These are phyloP conservation scores for Pyronema omphalodes DNA, from an alignment of 495 filamentous ascomycete genomes.

Conservation along the genomic window DNA sequence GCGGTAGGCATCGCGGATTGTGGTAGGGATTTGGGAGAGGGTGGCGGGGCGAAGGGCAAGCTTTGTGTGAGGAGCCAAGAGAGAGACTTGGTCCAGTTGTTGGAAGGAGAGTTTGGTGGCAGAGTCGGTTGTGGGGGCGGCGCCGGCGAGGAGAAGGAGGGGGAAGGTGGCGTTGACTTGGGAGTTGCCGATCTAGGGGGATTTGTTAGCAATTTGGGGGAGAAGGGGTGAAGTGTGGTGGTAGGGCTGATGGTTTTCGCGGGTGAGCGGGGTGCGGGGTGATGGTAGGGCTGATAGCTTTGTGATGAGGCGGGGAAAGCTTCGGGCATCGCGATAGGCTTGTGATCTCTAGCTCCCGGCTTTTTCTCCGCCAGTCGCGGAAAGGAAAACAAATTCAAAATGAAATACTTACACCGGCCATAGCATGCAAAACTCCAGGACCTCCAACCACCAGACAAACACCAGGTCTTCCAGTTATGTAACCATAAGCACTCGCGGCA, in stretches of 20 bases:
- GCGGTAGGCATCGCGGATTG: slow-evolving; percentile 37
- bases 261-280: neutral
- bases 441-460: slow-evolving; percentile 48
- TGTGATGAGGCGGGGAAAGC: neutral
- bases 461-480: slow-evolving; percentile 42
- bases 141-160: slow-evolving; percentile 40
- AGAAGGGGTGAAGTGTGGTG: neutral
- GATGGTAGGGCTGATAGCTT: neutral
- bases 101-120: slow-evolving; percentile 43
- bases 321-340: no score
- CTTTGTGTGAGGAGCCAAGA: slow-evolving; percentile 42
- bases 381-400: no score
- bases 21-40: slow-evolving; percentile 33
- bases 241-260: neutral
- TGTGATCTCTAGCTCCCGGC: no score
- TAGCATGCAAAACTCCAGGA: slow-evolving; percentile 43
- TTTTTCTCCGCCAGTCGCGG: neutral
- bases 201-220: neutral
- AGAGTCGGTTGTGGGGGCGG: slow-evolving; percentile 34
- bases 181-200: slow-evolving; percentile 34
- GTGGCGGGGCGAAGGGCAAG: slow-evolving; percentile 33
- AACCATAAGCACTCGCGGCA: slow-evolving; percentile 46
- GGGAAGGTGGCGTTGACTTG: slow-evolving; percentile 39
- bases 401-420: slow-evolving; percentile 35
- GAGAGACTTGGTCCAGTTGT: slow-evolving; percentile 40